These are phyloP conservation scores for Backusella sp. DNA, from an alignment of 192 early-diverging fungal species.

Conservation along the genomic window DNA sequence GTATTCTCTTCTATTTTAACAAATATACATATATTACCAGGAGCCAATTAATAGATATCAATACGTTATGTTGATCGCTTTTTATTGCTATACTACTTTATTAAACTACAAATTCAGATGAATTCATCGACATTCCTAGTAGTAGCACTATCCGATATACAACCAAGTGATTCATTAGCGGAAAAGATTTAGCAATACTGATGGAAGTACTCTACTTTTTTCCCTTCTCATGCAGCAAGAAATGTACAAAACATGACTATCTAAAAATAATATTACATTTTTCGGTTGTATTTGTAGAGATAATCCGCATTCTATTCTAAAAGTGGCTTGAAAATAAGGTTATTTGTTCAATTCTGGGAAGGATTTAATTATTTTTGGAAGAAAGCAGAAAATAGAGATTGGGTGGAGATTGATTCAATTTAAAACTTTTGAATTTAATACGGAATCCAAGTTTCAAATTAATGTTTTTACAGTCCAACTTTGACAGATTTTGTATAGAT, in stretches of 20 bases:
- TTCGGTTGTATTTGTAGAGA: neutral
- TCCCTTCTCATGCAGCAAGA: neutral
- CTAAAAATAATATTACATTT: neutral
- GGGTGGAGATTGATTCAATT: neutral
- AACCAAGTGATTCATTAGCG: too few species aligned
- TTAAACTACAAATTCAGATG: too few species aligned
- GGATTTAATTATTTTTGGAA: neutral
- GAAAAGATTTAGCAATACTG: too few species aligned
- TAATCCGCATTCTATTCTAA: neutral
- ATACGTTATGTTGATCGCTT: too few species aligned
- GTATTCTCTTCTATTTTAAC: too few species aligned
- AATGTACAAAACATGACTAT: neutral
- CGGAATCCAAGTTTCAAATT: constrained; percentile 2
- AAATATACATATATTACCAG: too few species aligned
- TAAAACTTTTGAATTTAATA: neutral
- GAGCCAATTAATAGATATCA: too few species aligned
- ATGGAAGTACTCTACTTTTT: too few species aligned
- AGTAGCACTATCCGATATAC: too few species aligned
- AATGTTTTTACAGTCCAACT: neutral
- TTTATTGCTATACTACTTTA: too few species aligned
- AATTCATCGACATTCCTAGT: too few species aligned
- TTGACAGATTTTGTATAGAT: neutral
- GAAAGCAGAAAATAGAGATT: neutral
- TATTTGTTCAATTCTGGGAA: neutral
- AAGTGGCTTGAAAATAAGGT: neutral